phyloP scores from a whole-genome alignment of 2,329 filamentous ascomycete genomes.

The Colletotrichum gloeosporioides region DNA sequence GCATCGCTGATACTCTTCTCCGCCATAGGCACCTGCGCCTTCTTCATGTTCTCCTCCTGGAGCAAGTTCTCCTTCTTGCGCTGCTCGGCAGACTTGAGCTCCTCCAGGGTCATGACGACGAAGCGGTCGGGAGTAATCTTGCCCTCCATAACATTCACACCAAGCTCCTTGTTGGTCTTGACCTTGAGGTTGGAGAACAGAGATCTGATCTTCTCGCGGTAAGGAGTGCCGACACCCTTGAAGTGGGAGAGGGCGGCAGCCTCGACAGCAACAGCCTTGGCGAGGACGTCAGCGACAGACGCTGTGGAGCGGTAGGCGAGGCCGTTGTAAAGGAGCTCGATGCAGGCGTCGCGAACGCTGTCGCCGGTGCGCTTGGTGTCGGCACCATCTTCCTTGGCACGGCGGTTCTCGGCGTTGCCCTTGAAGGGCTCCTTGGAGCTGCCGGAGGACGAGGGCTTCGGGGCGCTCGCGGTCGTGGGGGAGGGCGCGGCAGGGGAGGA shows the following conservation, averaged over 20 bases:
- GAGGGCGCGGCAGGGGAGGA: slow-evolving; percentile 57
- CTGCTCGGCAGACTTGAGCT: slow-evolving; percentile 87
- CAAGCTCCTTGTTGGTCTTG: slow-evolving; percentile 81
- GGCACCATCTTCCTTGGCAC: slow-evolving; percentile 78
- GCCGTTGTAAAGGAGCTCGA: slow-evolving; percentile 93
- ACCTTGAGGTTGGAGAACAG: slow-evolving; percentile 96
- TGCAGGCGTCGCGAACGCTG: slow-evolving; percentile 78
- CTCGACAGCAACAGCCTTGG: slow-evolving; percentile 83
- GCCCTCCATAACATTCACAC: slow-evolving; percentile 75
- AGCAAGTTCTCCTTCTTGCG: slow-evolving; percentile 77
- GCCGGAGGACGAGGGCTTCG: slow-evolving; percentile 48
- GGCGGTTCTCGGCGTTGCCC: slow-evolving; percentile 79
- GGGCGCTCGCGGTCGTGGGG: slow-evolving; percentile 47
- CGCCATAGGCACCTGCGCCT: slow-evolving; percentile 91
- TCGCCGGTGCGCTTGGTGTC: slow-evolving; percentile 78
- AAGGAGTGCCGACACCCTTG: slow-evolving; percentile 74
- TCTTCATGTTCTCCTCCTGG: slow-evolving; percentile 93
- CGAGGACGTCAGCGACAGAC: slow-evolving; percentile 73
- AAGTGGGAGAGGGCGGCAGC: slow-evolving; percentile 73
- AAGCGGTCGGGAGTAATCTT: slow-evolving; percentile 76
- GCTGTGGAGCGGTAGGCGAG: slow-evolving; percentile 75
- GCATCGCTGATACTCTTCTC: slow-evolving; percentile 90
- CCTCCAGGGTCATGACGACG: slow-evolving; percentile 86
- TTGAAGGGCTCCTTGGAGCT: slow-evolving; percentile 50
- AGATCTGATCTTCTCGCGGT: slow-evolving; percentile 88